Percentiles rank a stretch among this genome's conserved stretches.
These are phyloP conservation scores for Penicillium samsonianum DNA, from an alignment of 495 filamentous ascomycete genomes.

Conservation along the genomic window DNA sequence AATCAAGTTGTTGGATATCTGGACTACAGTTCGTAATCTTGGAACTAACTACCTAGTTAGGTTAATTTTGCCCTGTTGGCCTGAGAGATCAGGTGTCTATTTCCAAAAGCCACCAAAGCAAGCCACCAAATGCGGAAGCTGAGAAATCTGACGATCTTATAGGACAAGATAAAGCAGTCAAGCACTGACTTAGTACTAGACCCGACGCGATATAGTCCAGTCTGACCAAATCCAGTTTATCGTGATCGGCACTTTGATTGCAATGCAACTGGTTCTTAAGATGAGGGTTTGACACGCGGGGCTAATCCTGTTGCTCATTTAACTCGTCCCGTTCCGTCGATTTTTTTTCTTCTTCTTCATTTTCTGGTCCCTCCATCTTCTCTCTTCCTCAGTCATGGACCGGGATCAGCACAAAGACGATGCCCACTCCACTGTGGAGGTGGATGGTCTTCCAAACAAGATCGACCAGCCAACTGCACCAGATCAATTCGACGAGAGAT, in stretches of 20 bases:
- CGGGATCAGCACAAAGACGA: constrained; percentile 18
- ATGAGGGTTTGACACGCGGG: constrained; percentile 9
- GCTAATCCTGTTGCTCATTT: constrained; percentile 6
- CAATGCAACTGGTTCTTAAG: constrained; percentile 22
- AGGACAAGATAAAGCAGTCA: constrained; percentile 4
- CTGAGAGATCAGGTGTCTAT: neutral
- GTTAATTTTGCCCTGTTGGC: too few species aligned
- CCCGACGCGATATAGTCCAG: constrained; percentile 11
- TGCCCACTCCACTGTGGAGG: constrained; percentile 21
- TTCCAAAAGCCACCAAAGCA: neutral
- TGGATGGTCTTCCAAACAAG: constrained; percentile 18
- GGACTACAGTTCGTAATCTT: too few species aligned
- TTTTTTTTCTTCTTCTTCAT: neutral
- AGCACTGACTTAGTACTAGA: constrained; percentile 27
- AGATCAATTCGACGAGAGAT: constrained; percentile 33
- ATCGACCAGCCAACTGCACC: constrained; percentile 23
- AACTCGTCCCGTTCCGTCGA: neutral
- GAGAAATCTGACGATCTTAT: neutral
- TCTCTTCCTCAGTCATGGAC: constrained; percentile 16
- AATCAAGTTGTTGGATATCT: too few species aligned
- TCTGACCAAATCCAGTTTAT: constrained; percentile 17
- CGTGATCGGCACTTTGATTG: constrained; percentile 22
- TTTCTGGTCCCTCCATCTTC: constrained; percentile 4
- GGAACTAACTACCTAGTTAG: too few species aligned
- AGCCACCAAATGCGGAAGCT: constrained; percentile 1